A percentile compares a stretch with the other conserved stretches of the same genome.
These are phyloP conservation scores for Coccinonectria pachysandricola DNA, from an alignment of 2,329 filamentous ascomycete species.

Conservation along the genomic window DNA sequence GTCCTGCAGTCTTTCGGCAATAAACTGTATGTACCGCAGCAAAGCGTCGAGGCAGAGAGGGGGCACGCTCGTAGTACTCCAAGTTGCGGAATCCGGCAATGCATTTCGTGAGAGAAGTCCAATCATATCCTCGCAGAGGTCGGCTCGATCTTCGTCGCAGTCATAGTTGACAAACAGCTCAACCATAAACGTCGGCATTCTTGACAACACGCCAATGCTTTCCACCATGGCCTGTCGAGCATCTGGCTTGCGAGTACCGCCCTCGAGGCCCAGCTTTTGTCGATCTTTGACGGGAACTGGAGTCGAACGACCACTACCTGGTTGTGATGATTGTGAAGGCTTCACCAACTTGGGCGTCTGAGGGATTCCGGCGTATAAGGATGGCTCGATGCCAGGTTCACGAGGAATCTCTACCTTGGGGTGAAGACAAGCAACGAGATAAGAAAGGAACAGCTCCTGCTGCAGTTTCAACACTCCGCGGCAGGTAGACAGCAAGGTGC, in stretches of 20 bases:
- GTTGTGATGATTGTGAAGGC: conserved; percentile 55
- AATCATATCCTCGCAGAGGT: conserved; percentile 92
- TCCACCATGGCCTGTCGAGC: conserved; percentile 98
- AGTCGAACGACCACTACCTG: conserved; percentile 71
- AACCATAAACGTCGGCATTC: conserved; percentile 89
- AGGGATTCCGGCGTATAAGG: conserved; percentile 85
- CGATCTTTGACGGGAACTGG: conserved; percentile 88
- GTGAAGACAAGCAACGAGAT: conserved; percentile 87
- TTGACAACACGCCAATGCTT: conserved; percentile 79
- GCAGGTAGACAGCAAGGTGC: conserved; percentile 84
- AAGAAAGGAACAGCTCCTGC: conserved; percentile 91
- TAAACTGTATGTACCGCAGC: conserved; percentile 81
- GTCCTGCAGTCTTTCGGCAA: conserved; percentile 76
- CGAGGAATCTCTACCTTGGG: conserved; percentile 88
- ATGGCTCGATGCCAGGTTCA: conserved; percentile 82
- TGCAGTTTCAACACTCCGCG: conserved; percentile 86
- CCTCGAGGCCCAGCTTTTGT: conserved; percentile 85
- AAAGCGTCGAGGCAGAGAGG: conserved; percentile 89
- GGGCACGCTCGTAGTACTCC: conserved; percentile 97
- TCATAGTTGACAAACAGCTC: conserved; percentile 98
- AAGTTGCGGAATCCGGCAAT: conserved; percentile 92
- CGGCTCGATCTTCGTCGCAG: conserved; percentile 81
- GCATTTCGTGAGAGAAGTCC: conserved; percentile 88
- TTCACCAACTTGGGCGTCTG: conserved; percentile 83
- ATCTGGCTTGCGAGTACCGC: conserved; percentile 84